Base-by-base conservation (phyloP, 306 rosid species). In the Casuarina equisetifolia region DNA sequence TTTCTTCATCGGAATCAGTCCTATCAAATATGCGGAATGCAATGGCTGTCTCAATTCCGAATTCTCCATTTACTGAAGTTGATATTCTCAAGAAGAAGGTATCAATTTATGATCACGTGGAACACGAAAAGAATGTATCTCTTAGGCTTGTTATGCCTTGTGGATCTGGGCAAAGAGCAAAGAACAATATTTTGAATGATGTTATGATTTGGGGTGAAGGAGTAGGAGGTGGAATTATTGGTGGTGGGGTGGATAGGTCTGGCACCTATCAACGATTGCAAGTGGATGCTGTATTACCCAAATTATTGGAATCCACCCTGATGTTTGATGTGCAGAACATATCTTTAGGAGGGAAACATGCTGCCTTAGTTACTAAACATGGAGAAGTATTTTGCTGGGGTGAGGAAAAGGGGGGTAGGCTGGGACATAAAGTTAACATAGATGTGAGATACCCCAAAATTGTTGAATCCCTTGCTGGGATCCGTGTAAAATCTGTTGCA, bases 371-470 rank as follows among this genome's bases (percentile, higher is more conserved):
- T 78, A 91, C 98, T 57, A 89, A 87, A 79, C 91, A 86, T 72
- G 98, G 98, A 77, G 98, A 93, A 81, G 87, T 93, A 74, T 93
- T 88, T 57, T 86, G 97, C 67, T 93, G 98, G 98, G 98, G 98
- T 77, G 84, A 90, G 71, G 97, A 88, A 55, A 87, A 79, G 68
- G 83, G 88, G 57, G 97, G 98, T 78, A 86, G 85, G 79, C 81
- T 93, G 5, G 98, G 98, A 62, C 91, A 91, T 58, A 93, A 81
- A 76, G 78, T 87, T 58, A 89, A 89, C 76, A 73, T 88, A 46
- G 90, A 93, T 75, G 78, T 82, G 53, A 87, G 85, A 76, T 74
- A 80, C 55, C 98, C 98, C 1, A 91, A 88, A 77, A 82, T 87
- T 69, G 90, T 93, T 48, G 95, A 91, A 74, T 85, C 91, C 74